Percentiles rank a stretch among this genome's conserved stretches.
phyloP scores from a whole-genome alignment of 2,329 filamentous ascomycete genomes.

The Penicillium digitatum region DNA sequence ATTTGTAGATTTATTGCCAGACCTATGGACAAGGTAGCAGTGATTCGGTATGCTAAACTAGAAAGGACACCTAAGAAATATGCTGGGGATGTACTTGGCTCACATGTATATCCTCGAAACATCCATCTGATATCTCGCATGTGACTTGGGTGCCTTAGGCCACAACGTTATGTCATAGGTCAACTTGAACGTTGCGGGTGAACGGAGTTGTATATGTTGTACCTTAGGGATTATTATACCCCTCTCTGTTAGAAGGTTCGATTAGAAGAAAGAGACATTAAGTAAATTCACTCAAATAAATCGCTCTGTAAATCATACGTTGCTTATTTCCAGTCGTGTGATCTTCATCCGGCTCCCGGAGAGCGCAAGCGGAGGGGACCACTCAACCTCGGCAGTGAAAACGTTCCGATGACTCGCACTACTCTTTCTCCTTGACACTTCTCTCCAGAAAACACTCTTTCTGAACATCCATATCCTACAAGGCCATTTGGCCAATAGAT shows the following conservation, averaged over 20 bases:
- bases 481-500: conserved; percentile 30
- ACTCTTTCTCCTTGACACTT: not conserved
- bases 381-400: conserved; percentile 30
- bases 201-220: not conserved
- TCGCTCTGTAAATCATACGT: not conserved
- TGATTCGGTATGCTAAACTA: not conserved
- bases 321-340: conserved; percentile 2
- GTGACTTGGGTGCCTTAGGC: not conserved
- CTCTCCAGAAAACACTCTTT: conserved; percentile 1
- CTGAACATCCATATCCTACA: not conserved
- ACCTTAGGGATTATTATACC: not conserved
- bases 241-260: not conserved
- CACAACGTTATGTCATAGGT: not conserved
- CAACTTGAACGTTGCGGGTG: not conserved
- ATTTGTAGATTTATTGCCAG: too few relatives aligned
- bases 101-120: not conserved
- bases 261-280: not conserved
- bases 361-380: conserved; percentile 17
- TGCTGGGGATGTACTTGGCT: not conserved
- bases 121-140: not conserved
- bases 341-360: conserved; percentile 24
- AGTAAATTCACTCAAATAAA: not conserved
- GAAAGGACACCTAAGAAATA: not conserved
- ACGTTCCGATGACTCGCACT: conserved; percentile 13
- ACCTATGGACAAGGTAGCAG: too few relatives aligned